A percentile compares a stretch with the other conserved stretches of the same genome.
phyloP scores from a whole-genome alignment of 208 protist species.

The Polymyxa betae region DNA sequence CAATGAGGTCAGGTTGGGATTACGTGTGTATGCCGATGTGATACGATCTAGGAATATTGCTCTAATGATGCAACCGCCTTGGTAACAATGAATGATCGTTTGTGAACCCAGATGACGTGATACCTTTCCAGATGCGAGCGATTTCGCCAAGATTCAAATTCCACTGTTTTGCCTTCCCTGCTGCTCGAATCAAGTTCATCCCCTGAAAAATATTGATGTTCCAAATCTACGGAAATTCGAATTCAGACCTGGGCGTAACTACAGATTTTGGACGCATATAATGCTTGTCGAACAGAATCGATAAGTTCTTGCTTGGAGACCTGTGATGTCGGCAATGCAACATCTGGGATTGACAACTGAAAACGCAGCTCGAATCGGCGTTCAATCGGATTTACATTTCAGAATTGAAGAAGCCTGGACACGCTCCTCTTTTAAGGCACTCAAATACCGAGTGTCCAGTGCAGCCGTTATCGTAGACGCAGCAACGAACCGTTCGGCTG shows the following conservation, averaged over 20 bases:
- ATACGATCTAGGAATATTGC: constrained; percentile 80
- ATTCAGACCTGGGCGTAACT: constrained; percentile 81
- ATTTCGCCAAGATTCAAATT: constrained; percentile 77
- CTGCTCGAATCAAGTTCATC: constrained; percentile 71
- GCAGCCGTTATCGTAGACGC: constrained; percentile 65
- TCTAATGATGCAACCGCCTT: constrained; percentile 88
- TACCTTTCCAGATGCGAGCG: constrained; percentile 80
- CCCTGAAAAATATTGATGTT: background rate
- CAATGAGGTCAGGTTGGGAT: constrained; percentile 74
- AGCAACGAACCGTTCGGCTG: constrained; percentile 68
- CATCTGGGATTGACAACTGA: background rate
- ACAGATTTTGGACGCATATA: constrained; percentile 81
- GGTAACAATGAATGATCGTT: background rate
- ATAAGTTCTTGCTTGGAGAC: background rate
- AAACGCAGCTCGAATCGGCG: background rate
- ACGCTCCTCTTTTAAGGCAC: constrained; percentile 86
- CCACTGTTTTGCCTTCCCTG: constrained; percentile 69
- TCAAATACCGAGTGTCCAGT: constrained; percentile 68
- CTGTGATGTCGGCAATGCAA: background rate
- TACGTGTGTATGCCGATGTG: constrained; percentile 74
- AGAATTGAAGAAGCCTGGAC: constrained; percentile 69
- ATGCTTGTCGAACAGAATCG: constrained; percentile 67
- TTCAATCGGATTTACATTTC: background rate
- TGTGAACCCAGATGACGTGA: background rate
- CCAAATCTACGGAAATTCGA: background rate